phyloP scores from a whole-genome alignment of 805 yeast genomes.

The Saturnispora hagleri region DNA sequence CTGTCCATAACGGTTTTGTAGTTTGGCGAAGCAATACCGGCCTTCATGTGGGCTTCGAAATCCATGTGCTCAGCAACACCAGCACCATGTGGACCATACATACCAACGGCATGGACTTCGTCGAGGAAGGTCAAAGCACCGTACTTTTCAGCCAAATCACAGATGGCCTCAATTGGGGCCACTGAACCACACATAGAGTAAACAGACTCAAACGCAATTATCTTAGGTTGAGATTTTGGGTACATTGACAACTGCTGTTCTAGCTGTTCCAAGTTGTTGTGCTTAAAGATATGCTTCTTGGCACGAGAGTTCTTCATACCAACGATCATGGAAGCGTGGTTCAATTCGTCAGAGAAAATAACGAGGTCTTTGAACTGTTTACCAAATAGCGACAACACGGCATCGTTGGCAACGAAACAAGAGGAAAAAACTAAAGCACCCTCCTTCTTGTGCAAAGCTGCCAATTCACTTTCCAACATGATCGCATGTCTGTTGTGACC shows the following conservation, averaged over 20 bases:
- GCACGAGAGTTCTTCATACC: slow-evolving; percentile 90
- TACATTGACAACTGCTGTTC: slow-evolving; percentile 69
- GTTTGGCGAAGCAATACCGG: slow-evolving; percentile 51
- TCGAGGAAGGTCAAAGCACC: slow-evolving; percentile 96
- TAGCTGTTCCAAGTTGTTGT: slow-evolving; percentile 77
- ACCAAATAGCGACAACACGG: slow-evolving; percentile 83
- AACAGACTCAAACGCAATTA: slow-evolving; percentile 94
- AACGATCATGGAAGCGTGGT: slow-evolving; percentile 97
- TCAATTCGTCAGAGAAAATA: slow-evolving; percentile 83
- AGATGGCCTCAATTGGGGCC: slow-evolving; percentile 84
- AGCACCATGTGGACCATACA: slow-evolving; percentile 99
- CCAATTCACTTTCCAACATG: slow-evolving; percentile 74
- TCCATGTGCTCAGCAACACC: slow-evolving; percentile 98
- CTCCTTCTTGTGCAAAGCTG: slow-evolving; percentile 87
- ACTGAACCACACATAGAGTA: slow-evolving; percentile 98
- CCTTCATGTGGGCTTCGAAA: slow-evolving; percentile 67
- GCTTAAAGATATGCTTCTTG: slow-evolving; percentile 82
- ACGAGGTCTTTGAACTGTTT: slow-evolving; percentile 84
- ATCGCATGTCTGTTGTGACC: slow-evolving; percentile 94
- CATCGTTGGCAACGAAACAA: slow-evolving; percentile 95
- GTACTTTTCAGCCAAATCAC: slow-evolving; percentile 94
- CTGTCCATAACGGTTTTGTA: slow-evolving; percentile 68
- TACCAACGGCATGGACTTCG: slow-evolving; percentile 98
- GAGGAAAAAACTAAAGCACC: slow-evolving; percentile 93
- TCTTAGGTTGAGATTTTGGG: slow-evolving; percentile 83